phyloP scores from a whole-genome alignment of 2,329 filamentous ascomycete genomes.

The Parafenestella ontariensis region DNA sequence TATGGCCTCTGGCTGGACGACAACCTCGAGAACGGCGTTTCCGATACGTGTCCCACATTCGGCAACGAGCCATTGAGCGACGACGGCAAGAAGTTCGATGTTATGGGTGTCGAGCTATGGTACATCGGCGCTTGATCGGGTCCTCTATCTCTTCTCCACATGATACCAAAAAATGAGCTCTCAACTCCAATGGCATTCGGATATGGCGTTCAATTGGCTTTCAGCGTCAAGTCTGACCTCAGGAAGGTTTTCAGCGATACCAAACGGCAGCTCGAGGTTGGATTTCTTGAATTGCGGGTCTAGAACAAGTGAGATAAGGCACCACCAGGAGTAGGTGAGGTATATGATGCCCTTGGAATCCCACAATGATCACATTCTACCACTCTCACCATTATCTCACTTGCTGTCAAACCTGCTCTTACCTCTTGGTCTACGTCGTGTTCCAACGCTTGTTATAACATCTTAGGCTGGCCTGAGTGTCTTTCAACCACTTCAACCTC shows the following conservation, averaged over 20 bases:
- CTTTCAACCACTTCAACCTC: background rate
- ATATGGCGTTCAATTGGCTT: background rate
- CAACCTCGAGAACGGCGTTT: conserved; percentile 81
- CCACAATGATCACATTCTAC: background rate
- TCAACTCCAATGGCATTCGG: background rate
- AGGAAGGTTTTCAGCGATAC: background rate
- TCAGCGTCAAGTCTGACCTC: background rate
- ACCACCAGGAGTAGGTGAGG: background rate
- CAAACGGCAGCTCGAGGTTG: background rate
- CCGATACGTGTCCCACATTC: conserved; percentile 85
- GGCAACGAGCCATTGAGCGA: conserved; percentile 94
- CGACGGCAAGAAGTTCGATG: conserved; percentile 88
- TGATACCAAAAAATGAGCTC: background rate
- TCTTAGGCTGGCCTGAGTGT: background rate
- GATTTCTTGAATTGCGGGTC: background rate
- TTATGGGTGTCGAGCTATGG: conserved; percentile 93
- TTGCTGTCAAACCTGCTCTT: background rate
- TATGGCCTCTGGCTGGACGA: conserved; percentile 96
- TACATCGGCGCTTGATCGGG: conserved; percentile 68
- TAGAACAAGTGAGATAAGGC: background rate
- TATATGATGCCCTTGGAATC: background rate
- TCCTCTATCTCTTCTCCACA: background rate
- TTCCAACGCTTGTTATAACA: background rate
- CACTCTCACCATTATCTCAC: background rate
- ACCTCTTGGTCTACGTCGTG: background rate